Conservation (phyloP, 495 filamentous ascomycete species). For the Delitschia confertaspora region DNA sequence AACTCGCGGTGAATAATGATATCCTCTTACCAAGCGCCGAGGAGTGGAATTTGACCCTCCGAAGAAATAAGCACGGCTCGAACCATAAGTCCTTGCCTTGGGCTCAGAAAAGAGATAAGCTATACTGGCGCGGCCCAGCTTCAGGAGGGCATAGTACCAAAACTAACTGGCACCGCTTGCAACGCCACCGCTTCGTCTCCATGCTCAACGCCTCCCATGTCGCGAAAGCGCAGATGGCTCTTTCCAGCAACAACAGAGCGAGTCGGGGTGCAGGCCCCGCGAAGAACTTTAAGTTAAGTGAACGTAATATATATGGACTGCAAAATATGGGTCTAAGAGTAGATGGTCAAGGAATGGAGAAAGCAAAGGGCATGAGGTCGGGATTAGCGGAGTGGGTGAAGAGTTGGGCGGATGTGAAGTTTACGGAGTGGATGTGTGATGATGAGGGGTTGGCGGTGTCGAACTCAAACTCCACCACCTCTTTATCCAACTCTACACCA, state of each 20-base stretch:
- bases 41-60: conserved; percentile 63
- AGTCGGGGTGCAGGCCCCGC: conserved; percentile 6
- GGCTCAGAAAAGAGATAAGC: conserved; percentile 45
- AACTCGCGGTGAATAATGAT: conserved; percentile 70
- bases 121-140: conserved; percentile 65
- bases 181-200: conserved; percentile 63
- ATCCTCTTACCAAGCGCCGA: conserved; percentile 70
- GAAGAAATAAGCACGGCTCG: no score
- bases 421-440: conserved; percentile 33
- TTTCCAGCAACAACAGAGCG: background rate
- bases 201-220: conserved; percentile 60
- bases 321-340: no score
- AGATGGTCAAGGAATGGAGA: background rate
- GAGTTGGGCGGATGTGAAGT: conserved; percentile 27
- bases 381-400: conserved; percentile 30
- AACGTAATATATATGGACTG: conserved; percentile 27
- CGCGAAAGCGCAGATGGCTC: conserved; percentile 21
- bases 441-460: no score
- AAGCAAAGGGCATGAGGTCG: no score
- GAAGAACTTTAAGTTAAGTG: conserved; percentile 28
- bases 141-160: conserved; percentile 56
- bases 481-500: no score
- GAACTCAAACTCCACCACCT: conserved; percentile 1
- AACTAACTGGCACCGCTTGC: conserved; percentile 60
- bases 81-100: conserved; percentile 39